These are phyloP conservation scores for Talaromyces borbonicus DNA, from an alignment of 495 filamentous ascomycete species.

Conservation along the genomic window DNA sequence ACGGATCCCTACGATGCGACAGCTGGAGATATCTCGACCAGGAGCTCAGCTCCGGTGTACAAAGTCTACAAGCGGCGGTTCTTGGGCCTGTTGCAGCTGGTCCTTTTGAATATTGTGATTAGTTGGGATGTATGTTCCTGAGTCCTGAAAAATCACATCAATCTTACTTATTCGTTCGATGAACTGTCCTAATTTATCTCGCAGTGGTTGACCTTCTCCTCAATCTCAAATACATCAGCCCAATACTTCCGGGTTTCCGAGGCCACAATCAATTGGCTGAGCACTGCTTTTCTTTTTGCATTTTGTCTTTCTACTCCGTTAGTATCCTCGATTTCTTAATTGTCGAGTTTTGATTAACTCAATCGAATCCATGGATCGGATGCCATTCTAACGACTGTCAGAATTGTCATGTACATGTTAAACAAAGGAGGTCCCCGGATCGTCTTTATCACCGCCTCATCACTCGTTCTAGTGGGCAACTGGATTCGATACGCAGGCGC, in stretches of 20 bases:
- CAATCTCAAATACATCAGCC: conserved; percentile 68
- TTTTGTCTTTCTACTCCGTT: conserved; percentile 66
- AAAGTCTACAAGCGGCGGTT: conserved; percentile 83
- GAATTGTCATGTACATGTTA: conserved; percentile 63
- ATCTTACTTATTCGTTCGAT: not conserved
- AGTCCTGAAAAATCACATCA: not conserved
- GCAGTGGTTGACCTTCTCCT: conserved; percentile 88
- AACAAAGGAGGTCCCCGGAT: conserved; percentile 70
- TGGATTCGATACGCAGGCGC: conserved; percentile 89
- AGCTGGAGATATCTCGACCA: too few relatives aligned
- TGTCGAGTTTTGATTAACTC: too few relatives aligned
- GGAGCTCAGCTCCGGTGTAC: conserved; percentile 27
- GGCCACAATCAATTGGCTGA: conserved; percentile 84
- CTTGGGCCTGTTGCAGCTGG: conserved; percentile 76
- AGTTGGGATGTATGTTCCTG: conserved; percentile 88
- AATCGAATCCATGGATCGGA: too few relatives aligned
- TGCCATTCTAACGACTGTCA: conserved; percentile 16
- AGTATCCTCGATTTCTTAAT: too few relatives aligned
- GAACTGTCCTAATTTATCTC: not conserved
- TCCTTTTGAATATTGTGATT: conserved; percentile 82
- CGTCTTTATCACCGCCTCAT: conserved; percentile 62
- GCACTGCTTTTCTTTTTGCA: conserved; percentile 75
- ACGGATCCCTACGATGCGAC: too few relatives aligned
- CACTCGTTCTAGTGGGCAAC: conserved; percentile 71
- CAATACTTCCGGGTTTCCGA: conserved; percentile 66